Base-by-base conservation (phyloP, 2,329 filamentous ascomycete genomes). In the Fusarium nodosum region DNA sequence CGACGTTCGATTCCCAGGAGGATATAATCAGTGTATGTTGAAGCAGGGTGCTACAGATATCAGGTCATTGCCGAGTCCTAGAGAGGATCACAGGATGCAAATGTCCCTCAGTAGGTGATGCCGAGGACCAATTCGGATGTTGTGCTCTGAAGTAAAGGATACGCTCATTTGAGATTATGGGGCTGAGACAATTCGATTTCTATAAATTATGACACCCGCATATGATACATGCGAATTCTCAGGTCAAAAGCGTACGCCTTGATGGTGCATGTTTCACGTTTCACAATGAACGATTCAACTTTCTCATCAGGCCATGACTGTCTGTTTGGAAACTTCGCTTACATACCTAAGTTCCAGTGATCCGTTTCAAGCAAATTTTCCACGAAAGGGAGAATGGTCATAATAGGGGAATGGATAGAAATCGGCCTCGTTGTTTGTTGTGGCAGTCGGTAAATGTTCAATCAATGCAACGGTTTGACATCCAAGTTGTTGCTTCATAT, bases 241-340 rank as follows among this genome's bases (percentile, higher is more conserved):
- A 16, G 41, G 16, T 18, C 24, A 22, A 26, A 31, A 15, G 8
- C n/a, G 12, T 15, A 20, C n/a, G 16, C 26, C 34, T 41, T 46
- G 28, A 16, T 13, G 18, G 9, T 38, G 24, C 18, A 15, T 36
- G 47, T 51, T 51, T 51, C 47, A 51, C 13, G 33, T 52, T 52
- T 52, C 48, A 52, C 10, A 28, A 30, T 16, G 15, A 41, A 31
- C 8, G 9, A 28, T 46, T 46, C 24, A 52, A 41, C 10, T 30
- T 41, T 28, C 22, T 26, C 31, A 30, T 52, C 33, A 28, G 33
- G 11, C 24, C 48, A 52, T 18, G 24, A 30, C 26, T 30, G 34
- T 52, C 28, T 41, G 31, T 39, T 41, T 26, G 24, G 34, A 26
- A 52, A 41, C 33, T 16, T 52, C 34, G 48, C 48, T 52, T 52